These are phyloP conservation scores for Aspergillus phoenicis DNA, from an alignment of 2,329 filamentous ascomycete genomes.

Conservation along the genomic window DNA sequence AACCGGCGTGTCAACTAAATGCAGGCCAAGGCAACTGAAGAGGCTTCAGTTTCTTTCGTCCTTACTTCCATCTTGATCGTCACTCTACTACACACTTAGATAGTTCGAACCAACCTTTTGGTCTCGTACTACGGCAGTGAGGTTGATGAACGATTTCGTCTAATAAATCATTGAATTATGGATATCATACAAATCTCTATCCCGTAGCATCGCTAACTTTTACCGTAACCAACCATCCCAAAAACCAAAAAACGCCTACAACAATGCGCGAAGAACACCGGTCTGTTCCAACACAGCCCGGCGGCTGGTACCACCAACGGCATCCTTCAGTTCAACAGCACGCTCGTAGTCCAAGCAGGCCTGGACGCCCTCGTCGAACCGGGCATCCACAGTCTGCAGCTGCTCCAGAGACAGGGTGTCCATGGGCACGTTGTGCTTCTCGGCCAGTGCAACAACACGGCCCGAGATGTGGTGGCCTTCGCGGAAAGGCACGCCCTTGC, in stretches of 20 bases:
- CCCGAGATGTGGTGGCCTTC: conserved; percentile 80
- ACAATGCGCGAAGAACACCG: conserved; percentile 59
- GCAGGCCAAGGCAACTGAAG: too few relatives aligned
- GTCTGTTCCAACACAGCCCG: conserved; percentile 70
- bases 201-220: background rate
- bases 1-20: too few relatives aligned
- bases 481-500: conserved; percentile 69
- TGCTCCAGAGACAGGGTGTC: conserved; percentile 68
- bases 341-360: conserved; percentile 78
- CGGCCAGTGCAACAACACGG: conserved; percentile 70
- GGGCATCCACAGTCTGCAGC: conserved; percentile 66
- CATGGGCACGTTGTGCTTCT: conserved; percentile 68
- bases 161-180: too few relatives aligned
- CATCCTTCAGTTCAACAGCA: conserved; percentile 76
- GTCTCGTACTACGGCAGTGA: too few relatives aligned
- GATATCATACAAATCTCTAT: conserved; percentile 2
- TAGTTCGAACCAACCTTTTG: rapidly evolving
- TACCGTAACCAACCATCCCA: background rate
- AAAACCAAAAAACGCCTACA: conserved; percentile 35
- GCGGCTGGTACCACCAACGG: conserved; percentile 77
- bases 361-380: conserved; percentile 72
- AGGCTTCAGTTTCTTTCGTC: too few relatives aligned
- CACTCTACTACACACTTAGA: too few relatives aligned
- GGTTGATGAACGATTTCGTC: too few relatives aligned
- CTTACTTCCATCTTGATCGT: too few relatives aligned